A percentile compares a stretch with the other conserved stretches of the same genome.
Evolutionary conservation across 129 eudicot genomes (phyloP).

Genomic region (Escallonia rubra): DNA sequence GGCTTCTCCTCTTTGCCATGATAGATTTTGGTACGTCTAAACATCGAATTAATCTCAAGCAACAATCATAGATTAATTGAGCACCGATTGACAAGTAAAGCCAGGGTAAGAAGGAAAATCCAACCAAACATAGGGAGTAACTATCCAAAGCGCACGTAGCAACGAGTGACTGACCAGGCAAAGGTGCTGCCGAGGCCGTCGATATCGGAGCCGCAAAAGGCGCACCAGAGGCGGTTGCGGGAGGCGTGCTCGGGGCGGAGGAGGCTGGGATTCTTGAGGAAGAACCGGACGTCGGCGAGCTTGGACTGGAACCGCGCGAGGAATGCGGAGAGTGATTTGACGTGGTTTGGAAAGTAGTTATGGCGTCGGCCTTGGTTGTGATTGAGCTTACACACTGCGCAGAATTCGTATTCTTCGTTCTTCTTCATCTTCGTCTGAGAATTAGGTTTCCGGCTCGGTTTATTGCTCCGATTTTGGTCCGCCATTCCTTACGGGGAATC

Average conservation of each 20-base stretch:
- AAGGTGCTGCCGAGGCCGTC: constrained; percentile 40
- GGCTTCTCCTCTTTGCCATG: too few relatives aligned
- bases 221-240: constrained; percentile 75
- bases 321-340: constrained; percentile 52
- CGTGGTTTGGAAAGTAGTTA: constrained; percentile 66
- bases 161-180: constrained; percentile 45
- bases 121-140: not conserved
- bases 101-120: too few relatives aligned
- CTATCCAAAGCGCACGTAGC: not conserved
- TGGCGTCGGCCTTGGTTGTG: constrained; percentile 88
- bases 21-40: too few relatives aligned
- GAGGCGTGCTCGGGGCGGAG: constrained; percentile 52
- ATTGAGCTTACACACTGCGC: constrained; percentile 74
- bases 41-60: too few relatives aligned
- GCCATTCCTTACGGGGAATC: constrained; percentile 14
- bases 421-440: constrained; percentile 17
- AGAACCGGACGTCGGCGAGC: constrained; percentile 51
- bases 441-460: not conserved
- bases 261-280: constrained; percentile 58
- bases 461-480: constrained; percentile 22
- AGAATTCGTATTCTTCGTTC: constrained; percentile 56
- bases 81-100: too few relatives aligned
- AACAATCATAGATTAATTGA: too few relatives aligned
- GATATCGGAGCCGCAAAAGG: constrained; percentile 68
- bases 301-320: constrained; percentile 67